Evolutionary conservation across 2,329 filamentous ascomycete species (phyloP).

Genomic region (Scedosporium dehoogii): DNA sequence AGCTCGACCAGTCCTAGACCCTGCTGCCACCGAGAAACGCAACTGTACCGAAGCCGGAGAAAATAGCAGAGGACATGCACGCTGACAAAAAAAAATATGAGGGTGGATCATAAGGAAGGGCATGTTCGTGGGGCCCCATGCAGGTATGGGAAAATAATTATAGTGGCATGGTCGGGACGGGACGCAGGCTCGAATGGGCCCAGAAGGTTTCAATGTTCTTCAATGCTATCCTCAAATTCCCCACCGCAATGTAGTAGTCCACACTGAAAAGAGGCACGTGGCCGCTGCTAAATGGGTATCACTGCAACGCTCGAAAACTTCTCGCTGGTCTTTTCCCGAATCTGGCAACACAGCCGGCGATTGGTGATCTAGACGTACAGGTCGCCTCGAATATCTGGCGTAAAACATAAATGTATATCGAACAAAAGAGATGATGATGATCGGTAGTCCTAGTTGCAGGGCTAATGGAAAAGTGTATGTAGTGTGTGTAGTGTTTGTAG

Average conservation of each 20-base stretch:
- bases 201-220: not conserved
- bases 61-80: not conserved
- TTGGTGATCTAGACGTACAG: not conserved
- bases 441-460: not conserved
- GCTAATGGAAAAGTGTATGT: not conserved
- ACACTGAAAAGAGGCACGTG: not conserved
- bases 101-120: not conserved
- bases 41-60: constrained; percentile 5
- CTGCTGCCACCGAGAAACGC: constrained; percentile 2
- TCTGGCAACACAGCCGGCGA: not conserved
- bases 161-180: constrained; percentile 1
- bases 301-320: not conserved
- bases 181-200: not conserved
- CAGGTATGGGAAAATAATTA: not conserved
- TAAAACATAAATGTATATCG: not conserved
- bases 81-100: not conserved
- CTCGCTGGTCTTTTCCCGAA: not conserved
- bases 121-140: not conserved
- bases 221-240: not conserved
- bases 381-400: not conserved
- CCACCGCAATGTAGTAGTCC: not conserved
- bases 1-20: constrained; percentile 1
- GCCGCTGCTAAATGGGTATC: not conserved
- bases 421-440: not conserved
- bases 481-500: not conserved